Base-by-base conservation (phyloP, 1,284 basidiomycete genomes). In the Sporisorium graminicola region DNA sequence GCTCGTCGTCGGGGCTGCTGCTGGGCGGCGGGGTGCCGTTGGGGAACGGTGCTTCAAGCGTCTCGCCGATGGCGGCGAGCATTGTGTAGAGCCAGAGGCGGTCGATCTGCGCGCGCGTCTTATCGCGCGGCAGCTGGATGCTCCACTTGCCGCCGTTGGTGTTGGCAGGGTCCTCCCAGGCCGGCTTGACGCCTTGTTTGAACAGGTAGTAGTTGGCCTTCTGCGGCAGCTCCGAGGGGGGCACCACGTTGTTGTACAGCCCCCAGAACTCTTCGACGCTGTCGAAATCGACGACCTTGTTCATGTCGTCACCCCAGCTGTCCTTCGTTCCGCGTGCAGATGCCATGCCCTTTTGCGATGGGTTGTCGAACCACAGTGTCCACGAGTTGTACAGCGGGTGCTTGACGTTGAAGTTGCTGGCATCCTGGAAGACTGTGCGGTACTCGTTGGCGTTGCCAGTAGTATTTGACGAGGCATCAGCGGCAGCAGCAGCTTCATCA, bases 141-240 rank as follows among this genome's bases (percentile, higher is more conserved):
- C 92, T 93, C 96, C 96, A 99, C 88, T 98, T 99, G 68, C 96
- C 96, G 55, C 96, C 96, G 78, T 93, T 90, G 86, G 95, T 94
- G 88, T 99, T 99, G 46, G 94, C 93, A 2, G 93, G 92, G 86
- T 94, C 94, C 85, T 95, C 93, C 93, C 94, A 95, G 9, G 94
- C 92, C 1, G 94, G 93, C 63, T 93, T 89, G 58, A 95, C 88
- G 52, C 91, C 91, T 3, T 90, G 88, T 89, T 98, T 98, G 91
- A 99, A 99, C 69, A 99, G 89, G 88, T 99, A 99, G 87, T 99
- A 99, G 86, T 99, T 99, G 40, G 95, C 94, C 88, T 95, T 98
- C 87, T 92, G 91, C 40, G 94, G 94, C 80, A 99, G 88, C 83
- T 92, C 90, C 24, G 94, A 95, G n/a, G 96, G 97, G 20, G 95